Conservation (phyloP, 2,329 filamentous ascomycete genomes). For the Sarocladium strictum region DNA sequence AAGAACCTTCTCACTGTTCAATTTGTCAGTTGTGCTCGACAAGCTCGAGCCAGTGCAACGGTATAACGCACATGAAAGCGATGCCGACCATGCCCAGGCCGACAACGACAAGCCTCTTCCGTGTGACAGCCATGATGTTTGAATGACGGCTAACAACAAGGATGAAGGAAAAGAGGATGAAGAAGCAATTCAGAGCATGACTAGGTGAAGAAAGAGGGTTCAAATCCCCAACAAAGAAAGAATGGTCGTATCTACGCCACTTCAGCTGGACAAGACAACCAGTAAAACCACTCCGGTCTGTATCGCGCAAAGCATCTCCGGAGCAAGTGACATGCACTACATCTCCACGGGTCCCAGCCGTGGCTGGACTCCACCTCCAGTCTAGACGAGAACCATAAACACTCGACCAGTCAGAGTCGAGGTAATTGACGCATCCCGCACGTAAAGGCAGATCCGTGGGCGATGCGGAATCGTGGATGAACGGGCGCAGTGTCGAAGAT, state of each 20-base stretch:
- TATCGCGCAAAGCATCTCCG: slow-evolving; percentile 1
- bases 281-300: not conserved
- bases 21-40: not conserved
- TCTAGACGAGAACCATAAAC: not conserved
- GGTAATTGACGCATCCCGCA: not conserved
- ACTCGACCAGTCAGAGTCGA: not conserved
- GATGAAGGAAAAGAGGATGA: slow-evolving; percentile 13
- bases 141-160: slow-evolving; percentile 17
- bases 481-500: slow-evolving; percentile 2
- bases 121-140: slow-evolving; percentile 10
- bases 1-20: slow-evolving; percentile 72
- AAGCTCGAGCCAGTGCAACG: not conserved
- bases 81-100: slow-evolving; percentile 90
- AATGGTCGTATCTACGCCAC: not conserved
- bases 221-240: not conserved
- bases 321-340: not conserved
- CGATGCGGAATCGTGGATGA: not conserved
- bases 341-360: not conserved
- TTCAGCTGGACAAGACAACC: not conserved
- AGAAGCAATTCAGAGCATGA: not conserved
- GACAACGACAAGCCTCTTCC: slow-evolving; percentile 71
- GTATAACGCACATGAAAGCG: slow-evolving; percentile 67
- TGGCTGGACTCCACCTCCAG: not conserved
- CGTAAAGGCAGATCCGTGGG: not conserved
- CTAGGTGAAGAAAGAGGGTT: not conserved